Evolutionary conservation across 805 yeast genomes (phyloP).

Genomic region (Tetrapisispora pingtungensis): DNA sequence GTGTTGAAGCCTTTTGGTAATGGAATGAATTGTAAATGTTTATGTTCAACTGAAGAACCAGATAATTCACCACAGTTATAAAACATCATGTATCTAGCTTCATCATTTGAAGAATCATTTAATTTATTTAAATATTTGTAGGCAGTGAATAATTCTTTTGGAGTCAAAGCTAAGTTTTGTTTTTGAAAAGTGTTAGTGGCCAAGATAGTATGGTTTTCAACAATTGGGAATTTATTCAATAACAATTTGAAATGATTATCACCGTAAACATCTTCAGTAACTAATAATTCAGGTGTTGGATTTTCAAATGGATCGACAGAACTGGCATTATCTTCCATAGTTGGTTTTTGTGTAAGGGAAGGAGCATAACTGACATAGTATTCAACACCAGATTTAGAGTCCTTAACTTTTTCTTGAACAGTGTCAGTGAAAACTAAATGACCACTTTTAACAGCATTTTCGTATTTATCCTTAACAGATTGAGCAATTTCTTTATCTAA

Average conservation of each 20-base stretch:
- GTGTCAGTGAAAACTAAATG: conserved; percentile 39
- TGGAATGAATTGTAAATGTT: conserved; percentile 78
- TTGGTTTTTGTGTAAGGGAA: conserved; percentile 31
- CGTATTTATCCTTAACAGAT: conserved; percentile 28
- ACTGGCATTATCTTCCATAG: conserved; percentile 17
- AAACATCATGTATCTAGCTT: conserved; percentile 63
- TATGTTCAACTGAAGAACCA: conserved; percentile 91
- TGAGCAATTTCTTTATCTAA: conserved; percentile 2
- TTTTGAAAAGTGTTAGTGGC: conserved; percentile 66
- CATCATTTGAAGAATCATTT: conserved; percentile 28
- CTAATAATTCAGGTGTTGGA: conserved; percentile 66
- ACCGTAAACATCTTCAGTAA: conserved; percentile 41
- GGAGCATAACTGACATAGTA: conserved; percentile 28
- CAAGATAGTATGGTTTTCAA: conserved; percentile 66
- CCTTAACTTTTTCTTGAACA: conserved; percentile 20
- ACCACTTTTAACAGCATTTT: conserved; percentile 38
- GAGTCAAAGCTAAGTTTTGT: conserved; percentile 66
- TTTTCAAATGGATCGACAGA: conserved; percentile 65
- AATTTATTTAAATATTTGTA: conserved; percentile 46
- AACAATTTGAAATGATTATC: conserved; percentile 48
- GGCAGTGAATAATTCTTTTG: conserved; percentile 54
- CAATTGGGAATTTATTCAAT: conserved; percentile 79
- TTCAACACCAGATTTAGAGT: conserved; percentile 24
- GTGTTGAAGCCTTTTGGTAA: conserved; percentile 52
- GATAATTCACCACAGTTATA: conserved; percentile 81